Conservation (phyloP, 78 protist species). For the Dictyostelium brefeldianum region DNA sequence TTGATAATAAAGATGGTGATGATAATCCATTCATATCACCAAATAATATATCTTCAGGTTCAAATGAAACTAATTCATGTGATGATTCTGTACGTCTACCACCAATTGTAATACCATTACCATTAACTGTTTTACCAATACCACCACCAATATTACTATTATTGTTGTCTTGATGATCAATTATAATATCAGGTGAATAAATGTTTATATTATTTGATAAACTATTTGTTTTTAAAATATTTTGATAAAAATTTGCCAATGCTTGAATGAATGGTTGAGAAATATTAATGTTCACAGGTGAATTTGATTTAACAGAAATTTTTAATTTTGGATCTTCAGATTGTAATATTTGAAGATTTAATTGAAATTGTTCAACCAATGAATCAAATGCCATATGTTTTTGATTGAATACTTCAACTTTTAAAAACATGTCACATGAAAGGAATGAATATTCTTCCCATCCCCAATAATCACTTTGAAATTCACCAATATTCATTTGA, state of each 20-base stretch:
- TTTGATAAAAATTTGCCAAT: conserved; percentile 57
- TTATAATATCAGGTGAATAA: neutral
- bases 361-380: conserved; percentile 60
- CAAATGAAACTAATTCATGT: neutral
- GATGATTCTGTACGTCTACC: neutral
- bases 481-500: conserved; percentile 61
- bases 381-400: conserved; percentile 80
- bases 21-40: neutral
- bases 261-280: conserved; percentile 69
- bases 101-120: neutral
- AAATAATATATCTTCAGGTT: neutral
- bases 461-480: conserved; percentile 51
- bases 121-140: neutral
- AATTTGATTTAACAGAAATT: conserved; percentile 42
- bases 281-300: conserved; percentile 45
- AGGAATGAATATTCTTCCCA: conserved; percentile 63
- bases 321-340: conserved; percentile 76
- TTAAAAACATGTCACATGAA: conserved; percentile 1
- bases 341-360: conserved; percentile 47
- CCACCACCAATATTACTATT: neutral
- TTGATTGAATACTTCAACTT: conserved; percentile 66
- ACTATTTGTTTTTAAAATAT: conserved; percentile 36
- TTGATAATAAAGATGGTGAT: neutral
- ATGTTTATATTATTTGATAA: neutral
- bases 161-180: neutral